Base-by-base conservation (phyloP, 108 stramenopile genomes). In the Nitzschia palea region DNA sequence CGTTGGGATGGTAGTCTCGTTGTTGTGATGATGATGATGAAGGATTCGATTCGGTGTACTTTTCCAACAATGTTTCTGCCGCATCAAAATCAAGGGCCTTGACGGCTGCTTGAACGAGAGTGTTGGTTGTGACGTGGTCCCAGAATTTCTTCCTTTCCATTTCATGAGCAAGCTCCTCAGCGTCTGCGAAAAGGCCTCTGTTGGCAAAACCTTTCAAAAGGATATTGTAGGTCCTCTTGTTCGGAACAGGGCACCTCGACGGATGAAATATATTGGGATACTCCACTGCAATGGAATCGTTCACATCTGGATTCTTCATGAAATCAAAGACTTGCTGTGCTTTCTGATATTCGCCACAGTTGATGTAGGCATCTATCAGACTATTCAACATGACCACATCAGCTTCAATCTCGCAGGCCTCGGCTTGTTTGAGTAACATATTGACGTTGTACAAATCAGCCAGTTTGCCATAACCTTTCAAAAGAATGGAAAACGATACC, bases 121-220 rank as follows among this genome's bases (percentile, higher is more conserved):
- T 90, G 57, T 93, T 93, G 32, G 88, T 89, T 1, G 91, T 86
- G 29, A 93, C 80, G 59, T 81, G 71, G 73, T 93, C 88, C 88
- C 91, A 93, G 22, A 86, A 47, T 5, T 76, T 52, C 28, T 20
- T 30, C 2, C 31, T 42, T 23, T 71, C 33, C 73, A 92, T 82
- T 59, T 71, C 36, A 32, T 84, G 42, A 3, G 83, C 65, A 29
- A 92, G 59, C 37, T 65, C 22, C 34, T 84, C 22, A 14, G 88
- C 88, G 18, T 77, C 70, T 0, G 55, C 20, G 14, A 86, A 26
- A 20, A 61, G 45, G 15, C 85, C 87, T 15, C 53, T 43, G 20
- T 73, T 62, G 15, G 88, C 88, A 44, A 84, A 77, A 4, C 91
- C 91, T 73, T 93, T 93, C 34, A 93, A 67, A 9, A 90, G 65